These are phyloP conservation scores for Termitomyces sp. DNA, from an alignment of 768 basidiomycete genomes.

Conservation along the genomic window DNA sequence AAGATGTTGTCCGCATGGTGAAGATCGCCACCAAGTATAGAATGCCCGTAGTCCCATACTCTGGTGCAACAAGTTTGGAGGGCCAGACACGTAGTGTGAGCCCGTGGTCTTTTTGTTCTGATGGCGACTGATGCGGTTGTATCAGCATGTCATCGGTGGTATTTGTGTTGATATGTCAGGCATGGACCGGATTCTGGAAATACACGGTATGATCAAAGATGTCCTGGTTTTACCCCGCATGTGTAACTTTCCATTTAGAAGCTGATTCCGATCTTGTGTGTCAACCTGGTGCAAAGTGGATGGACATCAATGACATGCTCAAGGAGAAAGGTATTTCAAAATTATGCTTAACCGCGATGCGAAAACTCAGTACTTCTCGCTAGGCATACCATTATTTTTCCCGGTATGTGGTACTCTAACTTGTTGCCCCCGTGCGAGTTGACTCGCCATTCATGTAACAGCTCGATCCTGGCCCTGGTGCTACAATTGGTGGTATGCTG, in stretches of 20 bases:
- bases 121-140: not conserved
- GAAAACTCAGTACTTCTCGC: not conserved
- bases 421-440: conserved; percentile 10
- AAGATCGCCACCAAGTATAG: conserved; percentile 66
- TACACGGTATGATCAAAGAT: conserved; percentile 49
- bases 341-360: not conserved
- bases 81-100: conserved; percentile 67
- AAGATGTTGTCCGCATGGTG: conserved; percentile 78
- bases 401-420: conserved; percentile 38
- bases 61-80: conserved; percentile 79
- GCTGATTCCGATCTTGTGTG: conserved; percentile 69
- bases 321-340: conserved; percentile 44
- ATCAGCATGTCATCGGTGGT: conserved; percentile 43
- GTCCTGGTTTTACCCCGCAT: not conserved
- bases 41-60: conserved; percentile 76
- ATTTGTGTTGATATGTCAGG: conserved; percentile 75
- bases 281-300: conserved; percentile 69
- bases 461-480: conserved; percentile 75
- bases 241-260: conserved; percentile 29
- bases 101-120: conserved; percentile 2
- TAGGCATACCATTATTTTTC: conserved; percentile 77
- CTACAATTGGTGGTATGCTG: conserved; percentile 83
- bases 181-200: conserved; percentile 76
- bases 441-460: conserved; percentile 17
- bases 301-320: conserved; percentile 64